These are phyloP conservation scores for Aspergillus hortae DNA, from an alignment of 2,329 filamentous ascomycete species.

Conservation along the genomic window DNA sequence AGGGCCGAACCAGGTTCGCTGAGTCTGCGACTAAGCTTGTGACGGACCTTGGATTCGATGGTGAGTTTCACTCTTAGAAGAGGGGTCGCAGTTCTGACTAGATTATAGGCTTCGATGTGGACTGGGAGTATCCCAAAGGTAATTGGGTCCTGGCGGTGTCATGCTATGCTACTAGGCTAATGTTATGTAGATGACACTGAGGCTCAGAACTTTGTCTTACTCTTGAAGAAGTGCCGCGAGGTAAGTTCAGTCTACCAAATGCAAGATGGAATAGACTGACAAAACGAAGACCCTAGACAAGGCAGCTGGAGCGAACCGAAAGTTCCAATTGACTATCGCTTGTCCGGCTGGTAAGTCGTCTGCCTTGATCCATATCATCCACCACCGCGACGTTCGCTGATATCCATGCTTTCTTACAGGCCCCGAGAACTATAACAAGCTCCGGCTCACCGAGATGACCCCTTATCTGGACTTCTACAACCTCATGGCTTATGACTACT, in stretches of 20 bases:
- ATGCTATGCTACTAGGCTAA: constrained; percentile 10
- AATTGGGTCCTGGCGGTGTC: neutral
- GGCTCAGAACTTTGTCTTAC: constrained; percentile 41
- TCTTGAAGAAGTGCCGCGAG: constrained; percentile 42
- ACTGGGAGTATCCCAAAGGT: constrained; percentile 48
- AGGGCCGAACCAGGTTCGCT: constrained; percentile 64
- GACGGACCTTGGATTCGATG: constrained; percentile 71
- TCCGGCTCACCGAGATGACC: constrained; percentile 45
- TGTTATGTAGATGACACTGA: constrained; percentile 35
- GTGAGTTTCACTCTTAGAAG: constrained; percentile 18
- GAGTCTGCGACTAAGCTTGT: constrained; percentile 69
- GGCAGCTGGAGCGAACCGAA: constrained; percentile 38
- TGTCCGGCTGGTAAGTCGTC: constrained; percentile 41
- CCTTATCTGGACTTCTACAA: constrained; percentile 53
- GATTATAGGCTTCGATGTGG: constrained; percentile 39
- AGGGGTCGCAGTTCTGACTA: neutral
- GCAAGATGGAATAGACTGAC: constrained; percentile 6
- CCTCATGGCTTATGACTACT: constrained; percentile 79
- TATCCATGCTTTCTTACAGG: constrained; percentile 21
- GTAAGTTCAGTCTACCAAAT: constrained; percentile 19
- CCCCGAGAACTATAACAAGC: constrained; percentile 39
- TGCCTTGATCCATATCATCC: neutral
- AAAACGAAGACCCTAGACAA: constrained; percentile 30
- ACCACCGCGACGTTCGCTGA: neutral
- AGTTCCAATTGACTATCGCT: constrained; percentile 49